A percentile compares a stretch with the other conserved stretches of the same genome.
These are phyloP conservation scores for Gaertneriomyces sp. DNA, from an alignment of 192 early-diverging fungal genomes.

Conservation along the genomic window DNA sequence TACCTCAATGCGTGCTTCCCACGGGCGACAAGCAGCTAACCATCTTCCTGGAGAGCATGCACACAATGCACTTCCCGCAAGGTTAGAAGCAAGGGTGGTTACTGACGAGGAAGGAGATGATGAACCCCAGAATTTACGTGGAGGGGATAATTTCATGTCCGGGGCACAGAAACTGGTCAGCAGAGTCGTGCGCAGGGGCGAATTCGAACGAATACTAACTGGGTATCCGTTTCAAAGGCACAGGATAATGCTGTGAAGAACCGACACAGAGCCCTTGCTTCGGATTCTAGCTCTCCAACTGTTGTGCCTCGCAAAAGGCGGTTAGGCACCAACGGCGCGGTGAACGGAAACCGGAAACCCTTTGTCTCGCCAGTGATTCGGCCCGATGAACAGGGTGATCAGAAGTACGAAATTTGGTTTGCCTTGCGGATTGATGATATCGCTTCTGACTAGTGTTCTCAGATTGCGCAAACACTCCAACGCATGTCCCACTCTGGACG, in stretches of 20 bases:
- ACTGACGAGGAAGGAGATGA: slow-evolving; percentile 2
- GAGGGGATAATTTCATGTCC: slow-evolving; percentile 4
- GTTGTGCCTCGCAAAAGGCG: background rate
- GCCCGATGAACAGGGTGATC: slow-evolving; percentile 4
- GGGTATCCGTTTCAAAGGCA: background rate
- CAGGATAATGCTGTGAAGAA: slow-evolving; percentile 1
- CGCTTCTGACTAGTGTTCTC: background rate
- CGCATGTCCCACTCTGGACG: background rate
- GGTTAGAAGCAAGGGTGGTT: background rate
- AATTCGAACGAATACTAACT: background rate
- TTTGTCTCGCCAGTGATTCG: slow-evolving; percentile 1
- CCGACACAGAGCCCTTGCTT: background rate
- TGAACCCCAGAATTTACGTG: background rate
- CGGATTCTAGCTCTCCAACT: background rate
- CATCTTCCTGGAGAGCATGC: background rate
- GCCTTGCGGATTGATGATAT: background rate
- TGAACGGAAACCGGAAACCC: background rate
- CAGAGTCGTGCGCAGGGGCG: too few relatives aligned
- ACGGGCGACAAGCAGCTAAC: background rate
- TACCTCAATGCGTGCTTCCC: background rate
- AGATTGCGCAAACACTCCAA: background rate
- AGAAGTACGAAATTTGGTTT: background rate
- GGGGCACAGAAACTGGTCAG: slow-evolving; percentile 1
- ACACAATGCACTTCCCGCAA: background rate
- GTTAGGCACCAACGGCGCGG: background rate